A percentile compares a stretch with the other conserved stretches of the same genome.
Evolutionary conservation across 345 rosid genomes (phyloP).

Genomic region (Cardiospermum halicacabum): DNA sequence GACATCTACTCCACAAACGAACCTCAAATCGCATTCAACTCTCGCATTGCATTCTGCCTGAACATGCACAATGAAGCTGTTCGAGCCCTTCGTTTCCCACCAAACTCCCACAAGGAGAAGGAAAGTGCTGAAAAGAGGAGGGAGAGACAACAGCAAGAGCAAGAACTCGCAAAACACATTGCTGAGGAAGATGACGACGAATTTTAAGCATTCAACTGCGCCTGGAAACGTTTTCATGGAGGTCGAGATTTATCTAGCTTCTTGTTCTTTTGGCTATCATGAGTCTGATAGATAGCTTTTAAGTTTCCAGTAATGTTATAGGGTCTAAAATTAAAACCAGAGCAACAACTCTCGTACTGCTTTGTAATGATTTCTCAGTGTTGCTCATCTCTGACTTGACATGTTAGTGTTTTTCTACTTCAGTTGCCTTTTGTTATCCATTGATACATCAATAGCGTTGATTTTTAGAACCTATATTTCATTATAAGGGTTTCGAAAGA

Average conservation of each 20-base stretch:
- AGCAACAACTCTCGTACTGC: not conserved
- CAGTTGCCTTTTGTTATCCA: not conserved
- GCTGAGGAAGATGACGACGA: conserved; percentile 60
- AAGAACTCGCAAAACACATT: conserved; percentile 57
- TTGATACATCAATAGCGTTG: not conserved
- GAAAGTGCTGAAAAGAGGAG: conserved; percentile 55
- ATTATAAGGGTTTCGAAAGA: not conserved
- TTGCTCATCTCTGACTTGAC: not conserved
- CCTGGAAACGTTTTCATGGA: conserved; percentile 1
- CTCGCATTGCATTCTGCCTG: conserved; percentile 55
- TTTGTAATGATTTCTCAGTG: not conserved
- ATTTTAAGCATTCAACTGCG: conserved; percentile 19
- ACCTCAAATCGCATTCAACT: conserved; percentile 50
- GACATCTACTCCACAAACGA: conserved; percentile 58
- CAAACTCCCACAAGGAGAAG: conserved; percentile 56
- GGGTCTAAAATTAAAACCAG: not conserved
- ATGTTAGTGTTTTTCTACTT: not conserved
- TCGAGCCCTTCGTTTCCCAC: conserved; percentile 53
- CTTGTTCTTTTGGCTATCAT: not conserved
- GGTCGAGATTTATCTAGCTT: not conserved
- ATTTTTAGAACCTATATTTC: not conserved
- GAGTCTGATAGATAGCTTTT: not conserved
- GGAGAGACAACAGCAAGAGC: conserved; percentile 54
- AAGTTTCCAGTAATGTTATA: not conserved
- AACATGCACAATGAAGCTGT: conserved; percentile 63